These are phyloP conservation scores for Cryphonectria parasitica DNA, from an alignment of 2,329 filamentous ascomycete genomes.

Conservation along the genomic window DNA sequence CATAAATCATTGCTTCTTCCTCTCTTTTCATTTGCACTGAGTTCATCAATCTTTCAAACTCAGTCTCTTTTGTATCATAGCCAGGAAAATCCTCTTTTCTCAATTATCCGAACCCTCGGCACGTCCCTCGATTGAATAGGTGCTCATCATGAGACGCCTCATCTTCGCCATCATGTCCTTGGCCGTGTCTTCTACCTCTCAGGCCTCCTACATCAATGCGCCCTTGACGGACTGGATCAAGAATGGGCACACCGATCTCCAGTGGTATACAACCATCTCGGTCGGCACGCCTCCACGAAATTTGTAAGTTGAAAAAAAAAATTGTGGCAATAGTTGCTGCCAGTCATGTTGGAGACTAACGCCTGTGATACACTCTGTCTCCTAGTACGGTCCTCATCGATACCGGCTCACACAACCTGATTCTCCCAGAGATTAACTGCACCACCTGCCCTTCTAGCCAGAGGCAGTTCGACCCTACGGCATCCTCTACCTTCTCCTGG, in stretches of 20 bases:
- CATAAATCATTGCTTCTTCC: not conserved
- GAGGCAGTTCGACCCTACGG: constrained; percentile 18
- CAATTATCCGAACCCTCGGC: not conserved
- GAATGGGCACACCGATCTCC: constrained; percentile 25
- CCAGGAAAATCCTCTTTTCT: not conserved
- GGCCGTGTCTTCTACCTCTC: not conserved
- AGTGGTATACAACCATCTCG: constrained; percentile 25
- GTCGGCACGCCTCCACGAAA: constrained; percentile 23
- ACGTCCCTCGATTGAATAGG: not conserved
- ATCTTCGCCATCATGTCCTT: not conserved
- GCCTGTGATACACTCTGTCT: not conserved
- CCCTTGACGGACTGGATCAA: constrained; percentile 25
- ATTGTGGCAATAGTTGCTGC: not conserved
- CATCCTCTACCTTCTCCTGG: constrained; percentile 25
- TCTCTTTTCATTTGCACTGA: too few relatives aligned
- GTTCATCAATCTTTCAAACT: not conserved
- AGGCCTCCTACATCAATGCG: not conserved
- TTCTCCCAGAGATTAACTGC: constrained; percentile 24
- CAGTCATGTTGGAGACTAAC: not conserved
- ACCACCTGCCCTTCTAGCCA: constrained; percentile 22
- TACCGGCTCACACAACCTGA: constrained; percentile 20
- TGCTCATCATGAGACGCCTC: not conserved
- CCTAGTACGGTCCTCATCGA: constrained; percentile 26
- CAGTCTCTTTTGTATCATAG: not conserved
- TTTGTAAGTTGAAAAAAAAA: constrained; percentile 16